Evolutionary conservation across 176 grass and related monocot genomes (phyloP), one percentile per base, ranked within the genome.

Genomic region (Calamus simplicifolius): DNA sequence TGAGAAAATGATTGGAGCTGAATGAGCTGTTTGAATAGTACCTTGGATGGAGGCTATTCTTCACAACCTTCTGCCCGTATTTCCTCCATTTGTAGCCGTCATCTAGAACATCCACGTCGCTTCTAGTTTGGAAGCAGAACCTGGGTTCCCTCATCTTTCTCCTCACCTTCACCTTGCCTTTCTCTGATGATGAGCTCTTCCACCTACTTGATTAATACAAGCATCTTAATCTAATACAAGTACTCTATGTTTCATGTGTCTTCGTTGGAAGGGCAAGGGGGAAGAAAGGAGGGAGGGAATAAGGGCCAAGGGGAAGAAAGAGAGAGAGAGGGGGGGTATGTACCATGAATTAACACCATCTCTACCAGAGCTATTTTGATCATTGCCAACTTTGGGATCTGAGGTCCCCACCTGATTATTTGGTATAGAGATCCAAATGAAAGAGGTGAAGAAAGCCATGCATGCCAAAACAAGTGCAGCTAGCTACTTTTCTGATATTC

Each of bases 51-150:
- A 95, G 80, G 66, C 91, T 87, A 70, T 95, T 95, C 76, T 95
- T 95, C 58, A 95, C 91, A 68, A 95, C 80, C 78, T 95, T 95
- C 75, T 95, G 91, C 4, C 91, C 91, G 71, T 95, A 95, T 69
- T 95, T 95, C 63, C 91, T 90, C 91, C 91, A 95, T 66, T 95
- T 95, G 75, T 95, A 95, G 18, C 91, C 91, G 69, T 95, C 91
- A 62, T 95, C 86, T 16, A 95, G 71, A 16, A 95, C 91, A 87
- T 95, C 91, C 12, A 95, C 70, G 16, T 95, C 91, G 55, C 86
- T 95, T 73, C 86, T 82, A 18, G 91, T 95, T 71, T 95, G 91
- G 80, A 95, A 95, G 75, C 91, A 95, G 64, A 95, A 95, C 74
- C 91, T 95, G 7, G 91, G 91, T 59, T 95, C 91, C 52, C 91